Evolutionary conservation across 1,284 basidiomycete genomes (phyloP).

Genomic region (Ceratobasidium sp.): DNA sequence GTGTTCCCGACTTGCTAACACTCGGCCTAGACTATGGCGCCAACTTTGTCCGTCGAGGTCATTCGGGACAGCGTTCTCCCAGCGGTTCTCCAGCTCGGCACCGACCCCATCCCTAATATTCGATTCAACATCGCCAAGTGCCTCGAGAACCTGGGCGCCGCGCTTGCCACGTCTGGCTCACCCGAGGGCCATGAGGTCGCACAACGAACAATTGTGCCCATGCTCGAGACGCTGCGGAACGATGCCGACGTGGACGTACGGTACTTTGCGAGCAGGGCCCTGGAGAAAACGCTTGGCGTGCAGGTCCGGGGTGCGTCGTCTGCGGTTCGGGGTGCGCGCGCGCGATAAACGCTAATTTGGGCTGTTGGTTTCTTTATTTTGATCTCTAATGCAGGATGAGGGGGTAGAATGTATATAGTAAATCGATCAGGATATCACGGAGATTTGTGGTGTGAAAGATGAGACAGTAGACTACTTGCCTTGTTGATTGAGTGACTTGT

Average conservation of each 20-base stretch:
- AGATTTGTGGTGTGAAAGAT: slow-evolving; percentile 40
- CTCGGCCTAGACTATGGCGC: slow-evolving; percentile 83
- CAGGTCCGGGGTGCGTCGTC: slow-evolving; percentile 44
- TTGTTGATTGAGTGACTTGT: slow-evolving; percentile 44
- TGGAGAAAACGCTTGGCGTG: slow-evolving; percentile 63
- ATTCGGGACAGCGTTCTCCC: slow-evolving; percentile 88
- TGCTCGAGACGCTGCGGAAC: slow-evolving; percentile 86
- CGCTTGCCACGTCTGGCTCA: slow-evolving; percentile 66
- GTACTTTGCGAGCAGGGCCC: slow-evolving; percentile 79
- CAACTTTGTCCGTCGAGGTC: slow-evolving; percentile 89
- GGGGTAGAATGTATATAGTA: slow-evolving; percentile 45
- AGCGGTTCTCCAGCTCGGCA: slow-evolving; percentile 84
- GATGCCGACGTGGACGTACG: slow-evolving; percentile 96
- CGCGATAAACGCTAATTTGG: slow-evolving; percentile 9
- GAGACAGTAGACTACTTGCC: slow-evolving; percentile 42
- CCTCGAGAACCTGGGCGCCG: slow-evolving; percentile 83
- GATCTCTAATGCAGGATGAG: slow-evolving; percentile 16
- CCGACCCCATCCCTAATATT: slow-evolving; percentile 98
- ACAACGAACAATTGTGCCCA: slow-evolving; percentile 79
- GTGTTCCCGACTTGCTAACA: slow-evolving; percentile 44
- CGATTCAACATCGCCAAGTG: slow-evolving; percentile 99
- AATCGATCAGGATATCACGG: slow-evolving; percentile 43
- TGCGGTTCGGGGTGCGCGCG: slow-evolving; percentile 2
- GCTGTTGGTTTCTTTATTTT: neutral
- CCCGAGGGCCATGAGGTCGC: slow-evolving; percentile 82